Conservation (phyloP, 2,329 filamentous ascomycete species). For the Monosporascus cannonballus region DNA sequence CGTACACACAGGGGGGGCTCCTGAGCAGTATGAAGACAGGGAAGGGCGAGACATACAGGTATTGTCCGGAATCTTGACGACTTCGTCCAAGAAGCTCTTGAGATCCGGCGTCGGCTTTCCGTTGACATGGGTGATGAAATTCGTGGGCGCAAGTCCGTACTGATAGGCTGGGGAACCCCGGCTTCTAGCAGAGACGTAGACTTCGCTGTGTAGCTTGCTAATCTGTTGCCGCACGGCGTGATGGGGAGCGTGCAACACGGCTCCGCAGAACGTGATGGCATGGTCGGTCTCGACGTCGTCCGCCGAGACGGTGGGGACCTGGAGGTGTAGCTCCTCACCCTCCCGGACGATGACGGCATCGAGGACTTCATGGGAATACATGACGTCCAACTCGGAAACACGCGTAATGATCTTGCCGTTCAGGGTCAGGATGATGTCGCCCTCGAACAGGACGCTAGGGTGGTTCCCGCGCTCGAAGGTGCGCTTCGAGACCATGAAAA, state of each 20-base stretch:
- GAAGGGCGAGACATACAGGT: slow-evolving; percentile 56
- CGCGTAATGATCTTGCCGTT: slow-evolving; percentile 91
- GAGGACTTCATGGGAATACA: slow-evolving; percentile 83
- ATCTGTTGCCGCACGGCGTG: slow-evolving; percentile 97
- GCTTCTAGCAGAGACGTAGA: slow-evolving; percentile 86
- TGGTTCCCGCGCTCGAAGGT: slow-evolving; percentile 53
- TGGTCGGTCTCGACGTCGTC: slow-evolving; percentile 89
- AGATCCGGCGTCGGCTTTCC: slow-evolving; percentile 79
- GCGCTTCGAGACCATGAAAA: slow-evolving; percentile 97
- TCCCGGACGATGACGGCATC: slow-evolving; percentile 84
- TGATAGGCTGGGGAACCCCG: slow-evolving; percentile 80
- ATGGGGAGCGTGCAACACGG: slow-evolving; percentile 86
- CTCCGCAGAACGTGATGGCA: slow-evolving; percentile 91
- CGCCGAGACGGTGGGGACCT: slow-evolving; percentile 79
- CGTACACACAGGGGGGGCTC: slow-evolving; percentile 6
- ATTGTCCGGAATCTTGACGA: slow-evolving; percentile 87
- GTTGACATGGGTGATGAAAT: slow-evolving; percentile 96
- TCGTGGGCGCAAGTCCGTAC: slow-evolving; percentile 89
- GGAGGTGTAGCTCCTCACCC: slow-evolving; percentile 69
- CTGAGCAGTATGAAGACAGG: background rate
- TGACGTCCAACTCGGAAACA: slow-evolving; percentile 87
- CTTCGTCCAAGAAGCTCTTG: slow-evolving; percentile 71
- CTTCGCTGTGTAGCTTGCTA: slow-evolving; percentile 89
- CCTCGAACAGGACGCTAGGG: slow-evolving; percentile 65
- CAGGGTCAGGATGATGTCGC: slow-evolving; percentile 85